phyloP scores from a whole-genome alignment of 352 stramenopile genomes.

The Phytophthora melonis region DNA sequence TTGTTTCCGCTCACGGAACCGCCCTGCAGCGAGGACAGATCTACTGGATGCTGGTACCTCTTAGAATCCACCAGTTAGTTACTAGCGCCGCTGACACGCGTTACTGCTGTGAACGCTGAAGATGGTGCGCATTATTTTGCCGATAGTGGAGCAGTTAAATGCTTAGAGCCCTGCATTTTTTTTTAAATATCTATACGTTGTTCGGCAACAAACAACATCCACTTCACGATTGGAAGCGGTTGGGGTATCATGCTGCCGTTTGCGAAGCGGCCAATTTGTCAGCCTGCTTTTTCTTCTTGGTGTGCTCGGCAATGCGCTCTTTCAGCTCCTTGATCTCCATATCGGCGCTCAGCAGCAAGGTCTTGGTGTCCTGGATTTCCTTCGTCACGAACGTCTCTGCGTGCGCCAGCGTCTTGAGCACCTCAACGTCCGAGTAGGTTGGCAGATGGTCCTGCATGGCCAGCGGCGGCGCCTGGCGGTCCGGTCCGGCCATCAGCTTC shows the following conservation, averaged over 20 bases:
- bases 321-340: conserved; percentile 82
- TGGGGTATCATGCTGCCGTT: conserved; percentile 1
- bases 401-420: conserved; percentile 86
- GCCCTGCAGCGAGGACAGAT: not conserved
- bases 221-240: not conserved
- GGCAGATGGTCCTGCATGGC: conserved; percentile 87
- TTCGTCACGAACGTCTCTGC: conserved; percentile 87
- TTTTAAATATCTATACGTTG: no score
- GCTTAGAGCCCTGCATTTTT: no score
- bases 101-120: not conserved
- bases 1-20: not conserved
- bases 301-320: conserved; percentile 79
- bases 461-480: conserved; percentile 71
- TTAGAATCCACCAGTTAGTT: not conserved
- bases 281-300: conserved; percentile 77
- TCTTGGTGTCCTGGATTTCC: conserved; percentile 79
- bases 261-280: conserved; percentile 55
- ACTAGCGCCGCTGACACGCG: no score
- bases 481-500: conserved; percentile 82
- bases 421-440: conserved; percentile 89
- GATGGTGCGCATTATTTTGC: no score
- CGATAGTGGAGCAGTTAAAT: no score
- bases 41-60: not conserved
- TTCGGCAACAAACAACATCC: no score
- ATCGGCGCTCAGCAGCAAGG: conserved; percentile 67